phyloP scores from a whole-genome alignment of 2,329 filamentous ascomycete genomes.

The Apiospora hydei region DNA sequence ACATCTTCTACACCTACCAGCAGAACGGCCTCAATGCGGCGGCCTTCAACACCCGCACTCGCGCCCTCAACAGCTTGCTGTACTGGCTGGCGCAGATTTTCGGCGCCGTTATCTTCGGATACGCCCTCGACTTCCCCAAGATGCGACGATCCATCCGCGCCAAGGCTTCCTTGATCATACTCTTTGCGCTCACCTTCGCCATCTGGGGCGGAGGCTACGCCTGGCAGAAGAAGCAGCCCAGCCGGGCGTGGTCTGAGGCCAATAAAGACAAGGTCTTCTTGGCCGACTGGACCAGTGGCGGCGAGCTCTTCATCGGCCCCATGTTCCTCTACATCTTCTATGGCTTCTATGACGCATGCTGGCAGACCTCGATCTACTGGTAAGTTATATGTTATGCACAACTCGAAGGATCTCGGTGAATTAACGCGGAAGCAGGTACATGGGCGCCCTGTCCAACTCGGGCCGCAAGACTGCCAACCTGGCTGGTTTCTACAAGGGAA shows the following conservation, averaged over 20 bases:
- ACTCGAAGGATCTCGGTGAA: slow-evolving; percentile 48
- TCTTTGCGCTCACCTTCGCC: slow-evolving; percentile 71
- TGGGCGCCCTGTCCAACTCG: slow-evolving; percentile 93
- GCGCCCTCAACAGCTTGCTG: slow-evolving; percentile 72
- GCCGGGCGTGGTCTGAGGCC: slow-evolving; percentile 43
- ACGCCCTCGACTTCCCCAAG: slow-evolving; percentile 63
- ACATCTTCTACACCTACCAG: slow-evolving; percentile 84
- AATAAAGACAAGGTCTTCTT: slow-evolving; percentile 30
- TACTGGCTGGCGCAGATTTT: slow-evolving; percentile 79
- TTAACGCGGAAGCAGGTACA: slow-evolving; percentile 66
- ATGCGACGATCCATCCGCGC: slow-evolving; percentile 69
- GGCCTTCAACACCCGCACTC: slow-evolving; percentile 75
- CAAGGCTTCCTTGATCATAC: slow-evolving; percentile 61
- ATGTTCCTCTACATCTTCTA: slow-evolving; percentile 73
- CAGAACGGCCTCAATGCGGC: slow-evolving; percentile 75
- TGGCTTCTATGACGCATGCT: slow-evolving; percentile 72
- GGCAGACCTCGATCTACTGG: slow-evolving; percentile 94
- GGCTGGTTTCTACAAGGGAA: slow-evolving; percentile 85
- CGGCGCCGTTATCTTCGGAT: slow-evolving; percentile 72
- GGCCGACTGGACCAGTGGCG: slow-evolving; percentile 64
- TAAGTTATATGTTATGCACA: slow-evolving; percentile 60
- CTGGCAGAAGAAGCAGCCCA: slow-evolving; percentile 67
- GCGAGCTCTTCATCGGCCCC: slow-evolving; percentile 64
- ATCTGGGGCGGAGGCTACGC: slow-evolving; percentile 78
- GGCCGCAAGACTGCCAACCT: slow-evolving; percentile 91